Evolutionary conservation across 2,329 filamentous ascomycete species (phyloP).

Genomic region (Verticillium nonalfalfae): DNA sequence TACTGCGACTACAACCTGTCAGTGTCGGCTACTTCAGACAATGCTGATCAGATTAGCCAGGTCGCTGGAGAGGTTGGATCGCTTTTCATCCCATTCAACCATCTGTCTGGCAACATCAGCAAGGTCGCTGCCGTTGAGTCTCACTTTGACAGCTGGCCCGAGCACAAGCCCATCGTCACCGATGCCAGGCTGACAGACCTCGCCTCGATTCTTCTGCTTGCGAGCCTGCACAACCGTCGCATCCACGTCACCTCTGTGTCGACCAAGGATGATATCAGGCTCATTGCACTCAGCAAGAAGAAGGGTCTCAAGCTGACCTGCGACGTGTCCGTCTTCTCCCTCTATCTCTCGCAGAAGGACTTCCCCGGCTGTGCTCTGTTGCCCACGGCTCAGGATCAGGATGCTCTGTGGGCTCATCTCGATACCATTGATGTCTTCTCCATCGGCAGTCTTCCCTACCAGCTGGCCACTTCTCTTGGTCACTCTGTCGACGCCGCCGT

Average conservation of each 20-base stretch:
- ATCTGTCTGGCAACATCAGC: constrained; percentile 75
- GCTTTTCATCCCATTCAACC: constrained; percentile 77
- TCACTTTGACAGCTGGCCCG: constrained; percentile 73
- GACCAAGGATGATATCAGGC: constrained; percentile 71
- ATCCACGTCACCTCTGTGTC: constrained; percentile 77
- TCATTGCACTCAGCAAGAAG: constrained; percentile 72
- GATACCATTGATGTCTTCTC: constrained; percentile 73
- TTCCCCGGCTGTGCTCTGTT: constrained; percentile 61
- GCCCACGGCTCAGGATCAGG: constrained; percentile 62
- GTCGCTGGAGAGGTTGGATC: constrained; percentile 70
- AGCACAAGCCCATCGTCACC: constrained; percentile 73
- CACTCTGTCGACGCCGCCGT: constrained; percentile 49
- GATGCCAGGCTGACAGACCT: constrained; percentile 76
- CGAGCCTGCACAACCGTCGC: constrained; percentile 70
- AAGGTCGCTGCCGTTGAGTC: constrained; percentile 74
- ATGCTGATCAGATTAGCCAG: constrained; percentile 68
- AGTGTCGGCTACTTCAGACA: constrained; percentile 65
- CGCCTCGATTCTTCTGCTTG: constrained; percentile 72
- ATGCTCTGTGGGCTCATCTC: constrained; percentile 68
- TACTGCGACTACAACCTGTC: constrained; percentile 79
- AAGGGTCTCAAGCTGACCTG: constrained; percentile 80
- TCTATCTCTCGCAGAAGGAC: constrained; percentile 68
- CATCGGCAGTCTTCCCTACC: constrained; percentile 71
- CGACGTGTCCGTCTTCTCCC: constrained; percentile 73
- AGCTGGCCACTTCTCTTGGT: constrained; percentile 55